These are phyloP conservation scores for Gorgonomyces haynaldii DNA, from an alignment of 192 early-diverging fungal species.

Conservation along the genomic window DNA sequence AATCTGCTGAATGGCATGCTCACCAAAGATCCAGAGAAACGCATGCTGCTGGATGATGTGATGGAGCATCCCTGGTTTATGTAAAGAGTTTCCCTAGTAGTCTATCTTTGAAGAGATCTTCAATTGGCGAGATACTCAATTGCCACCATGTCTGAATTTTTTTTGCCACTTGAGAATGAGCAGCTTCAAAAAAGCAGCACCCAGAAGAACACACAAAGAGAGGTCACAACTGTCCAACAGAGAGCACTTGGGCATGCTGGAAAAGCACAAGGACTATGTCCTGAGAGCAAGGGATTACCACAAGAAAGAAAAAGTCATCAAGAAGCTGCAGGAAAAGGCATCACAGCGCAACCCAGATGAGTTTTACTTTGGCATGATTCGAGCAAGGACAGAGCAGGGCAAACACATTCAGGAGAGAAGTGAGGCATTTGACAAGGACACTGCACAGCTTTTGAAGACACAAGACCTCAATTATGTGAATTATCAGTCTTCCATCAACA, in stretches of 20 bases:
- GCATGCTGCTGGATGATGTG: conserved; percentile 53
- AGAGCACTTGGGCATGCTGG: conserved; percentile 57
- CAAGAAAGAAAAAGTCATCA: conserved; percentile 73
- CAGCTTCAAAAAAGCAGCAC: conserved; percentile 63
- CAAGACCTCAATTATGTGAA: conserved; percentile 86
- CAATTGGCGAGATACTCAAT: no score
- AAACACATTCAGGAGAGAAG: conserved; percentile 60
- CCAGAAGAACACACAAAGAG: conserved; percentile 82
- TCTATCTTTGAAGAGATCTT: no score
- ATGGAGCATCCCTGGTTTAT: conserved; percentile 28
- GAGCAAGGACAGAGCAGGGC: conserved; percentile 70
- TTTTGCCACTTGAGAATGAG: not conserved
- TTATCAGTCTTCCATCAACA: conserved; percentile 66
- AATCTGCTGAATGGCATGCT: conserved; percentile 58
- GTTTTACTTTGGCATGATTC: conserved; percentile 97
- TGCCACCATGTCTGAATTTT: no score
- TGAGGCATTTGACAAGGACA: conserved; percentile 61
- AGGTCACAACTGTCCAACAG: conserved; percentile 55
- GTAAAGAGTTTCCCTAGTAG: no score
- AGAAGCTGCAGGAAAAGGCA: conserved; percentile 78
- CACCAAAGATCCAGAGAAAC: conserved; percentile 41
- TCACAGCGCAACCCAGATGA: conserved; percentile 86
- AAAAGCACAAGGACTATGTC: conserved; percentile 98
- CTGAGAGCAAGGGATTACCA: conserved; percentile 86
- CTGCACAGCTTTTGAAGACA: conserved; percentile 73